Percentiles rank a stretch among this genome's conserved stretches.
Conservation (phyloP, 192 early-diverging fungal genomes). For the Backusella tuberculispora region DNA sequence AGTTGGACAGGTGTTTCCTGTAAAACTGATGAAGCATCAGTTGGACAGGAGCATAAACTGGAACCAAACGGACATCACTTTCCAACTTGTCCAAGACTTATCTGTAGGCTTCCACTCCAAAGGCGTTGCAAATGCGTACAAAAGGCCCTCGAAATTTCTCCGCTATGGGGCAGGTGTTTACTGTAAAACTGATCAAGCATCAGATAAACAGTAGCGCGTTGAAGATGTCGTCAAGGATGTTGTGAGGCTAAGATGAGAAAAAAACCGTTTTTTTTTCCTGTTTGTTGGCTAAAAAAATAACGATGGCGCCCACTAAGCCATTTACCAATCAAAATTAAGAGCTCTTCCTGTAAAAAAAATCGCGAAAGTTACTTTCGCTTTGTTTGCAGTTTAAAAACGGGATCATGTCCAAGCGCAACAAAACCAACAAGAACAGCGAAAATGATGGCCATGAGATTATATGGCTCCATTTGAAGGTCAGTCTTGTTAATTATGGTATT, state of each 20-base stretch:
- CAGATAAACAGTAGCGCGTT: not conserved
- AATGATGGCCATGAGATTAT: not conserved
- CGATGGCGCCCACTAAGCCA: too few relatives aligned
- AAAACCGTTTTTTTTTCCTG: not conserved
- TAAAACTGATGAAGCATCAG: too few relatives aligned
- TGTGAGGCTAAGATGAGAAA: not conserved
- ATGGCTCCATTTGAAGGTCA: not conserved
- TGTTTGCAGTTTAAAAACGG: too few relatives aligned
- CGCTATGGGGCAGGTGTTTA: not conserved
- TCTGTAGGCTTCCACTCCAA: not conserved
- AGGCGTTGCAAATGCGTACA: not conserved
- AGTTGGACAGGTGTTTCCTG: too few relatives aligned
- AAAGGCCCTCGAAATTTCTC: not conserved
- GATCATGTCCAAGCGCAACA: too few relatives aligned
- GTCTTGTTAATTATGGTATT: not conserved
- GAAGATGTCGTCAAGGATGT: not conserved
- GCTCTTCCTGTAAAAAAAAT: too few relatives aligned
- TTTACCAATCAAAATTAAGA: too few relatives aligned
- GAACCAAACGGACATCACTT: too few relatives aligned
- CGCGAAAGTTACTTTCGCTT: too few relatives aligned
- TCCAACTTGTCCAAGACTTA: too few relatives aligned
- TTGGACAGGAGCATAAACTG: too few relatives aligned
- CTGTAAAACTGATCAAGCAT: constrained; percentile 1
- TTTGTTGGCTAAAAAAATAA: not conserved
- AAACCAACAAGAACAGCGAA: too few relatives aligned